phyloP scores from a whole-genome alignment of 768 basidiomycete genomes.

The Leccinum uliginosum region DNA sequence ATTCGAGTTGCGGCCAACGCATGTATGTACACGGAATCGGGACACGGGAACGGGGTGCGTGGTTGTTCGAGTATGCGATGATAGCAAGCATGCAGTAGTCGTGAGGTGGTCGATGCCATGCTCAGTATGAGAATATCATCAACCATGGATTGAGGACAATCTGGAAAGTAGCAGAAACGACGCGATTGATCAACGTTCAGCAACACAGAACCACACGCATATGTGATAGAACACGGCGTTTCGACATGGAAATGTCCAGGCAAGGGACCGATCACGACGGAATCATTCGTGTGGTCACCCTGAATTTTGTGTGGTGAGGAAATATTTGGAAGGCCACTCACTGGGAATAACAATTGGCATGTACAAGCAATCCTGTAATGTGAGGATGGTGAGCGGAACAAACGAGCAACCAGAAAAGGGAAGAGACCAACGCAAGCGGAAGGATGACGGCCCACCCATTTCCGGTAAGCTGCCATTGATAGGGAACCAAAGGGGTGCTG shows the following conservation, averaged over 20 bases:
- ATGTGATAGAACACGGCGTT: conserved; percentile 1
- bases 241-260: conserved; percentile 23
- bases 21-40: not conserved
- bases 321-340: conserved; percentile 35
- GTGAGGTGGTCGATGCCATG: conserved; percentile 5
- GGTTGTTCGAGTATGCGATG: not conserved
- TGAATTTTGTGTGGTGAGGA: not conserved
- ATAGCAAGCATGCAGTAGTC: conserved; percentile 7
- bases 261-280: conserved; percentile 2
- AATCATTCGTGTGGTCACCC: not conserved
- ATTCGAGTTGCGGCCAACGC: not conserved
- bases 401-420: not conserved
- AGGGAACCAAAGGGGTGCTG: conserved; percentile 49
- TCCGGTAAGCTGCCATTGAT: conserved; percentile 58
- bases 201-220: not conserved
- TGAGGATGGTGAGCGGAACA: not conserved
- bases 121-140: conserved; percentile 70
- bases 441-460: conserved; percentile 70
- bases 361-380: conserved; percentile 49
- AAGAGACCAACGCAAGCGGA: conserved; percentile 59
- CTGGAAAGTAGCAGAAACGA: conserved; percentile 25
- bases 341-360: conserved; percentile 74
- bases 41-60: not conserved
- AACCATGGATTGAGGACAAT: conserved; percentile 88
- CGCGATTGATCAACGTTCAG: conserved; percentile 14